Percentiles rank a stretch among this genome's conserved stretches.
These are phyloP conservation scores for Didymella sp. DNA, from an alignment of 2,329 filamentous ascomycete genomes.

Conservation along the genomic window DNA sequence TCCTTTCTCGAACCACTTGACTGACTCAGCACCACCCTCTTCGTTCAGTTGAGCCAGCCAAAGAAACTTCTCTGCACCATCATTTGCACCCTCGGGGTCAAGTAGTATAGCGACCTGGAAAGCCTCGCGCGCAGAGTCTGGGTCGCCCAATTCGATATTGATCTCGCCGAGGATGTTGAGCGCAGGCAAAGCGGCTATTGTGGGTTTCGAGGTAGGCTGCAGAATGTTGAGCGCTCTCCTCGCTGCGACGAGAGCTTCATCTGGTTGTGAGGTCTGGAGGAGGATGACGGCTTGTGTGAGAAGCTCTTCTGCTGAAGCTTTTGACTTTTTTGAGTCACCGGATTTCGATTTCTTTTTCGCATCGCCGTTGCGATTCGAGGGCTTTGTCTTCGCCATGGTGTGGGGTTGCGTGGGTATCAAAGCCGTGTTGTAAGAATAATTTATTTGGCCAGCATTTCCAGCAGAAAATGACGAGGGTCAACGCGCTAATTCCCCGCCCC, in stretches of 20 bases:
- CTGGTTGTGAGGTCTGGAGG: conserved; percentile 65
- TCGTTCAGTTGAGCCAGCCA: conserved; percentile 90
- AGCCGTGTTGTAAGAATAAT: conserved; percentile 7
- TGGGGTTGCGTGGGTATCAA: conserved; percentile 10
- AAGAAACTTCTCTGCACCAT: conserved; percentile 91
- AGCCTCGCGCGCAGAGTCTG: conserved; percentile 73
- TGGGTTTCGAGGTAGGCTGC: conserved; percentile 49
- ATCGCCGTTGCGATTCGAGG: conserved; percentile 51
- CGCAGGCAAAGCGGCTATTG: conserved; percentile 65
- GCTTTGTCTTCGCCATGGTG: conserved; percentile 62
- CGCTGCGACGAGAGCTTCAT: conserved; percentile 63
- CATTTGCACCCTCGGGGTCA: conserved; percentile 80
- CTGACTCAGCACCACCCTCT: conserved; percentile 65
- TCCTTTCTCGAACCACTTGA: conserved; percentile 70
- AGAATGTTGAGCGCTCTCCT: conserved; percentile 61
- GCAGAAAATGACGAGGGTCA: conserved; percentile 2
- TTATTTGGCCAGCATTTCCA: neutral
- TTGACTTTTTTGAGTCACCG: conserved; percentile 53
- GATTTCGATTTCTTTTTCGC: conserved; percentile 44
- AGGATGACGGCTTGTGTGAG: conserved; percentile 64
- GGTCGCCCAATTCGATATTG: conserved; percentile 80
- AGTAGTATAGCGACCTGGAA: conserved; percentile 77
- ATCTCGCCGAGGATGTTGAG: conserved; percentile 83
- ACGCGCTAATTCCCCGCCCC: conserved; percentile 20
- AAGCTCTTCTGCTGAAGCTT: conserved; percentile 62